These are phyloP conservation scores for Phytophthora brassicae DNA, from an alignment of 352 stramenopile genomes.

Conservation along the genomic window DNA sequence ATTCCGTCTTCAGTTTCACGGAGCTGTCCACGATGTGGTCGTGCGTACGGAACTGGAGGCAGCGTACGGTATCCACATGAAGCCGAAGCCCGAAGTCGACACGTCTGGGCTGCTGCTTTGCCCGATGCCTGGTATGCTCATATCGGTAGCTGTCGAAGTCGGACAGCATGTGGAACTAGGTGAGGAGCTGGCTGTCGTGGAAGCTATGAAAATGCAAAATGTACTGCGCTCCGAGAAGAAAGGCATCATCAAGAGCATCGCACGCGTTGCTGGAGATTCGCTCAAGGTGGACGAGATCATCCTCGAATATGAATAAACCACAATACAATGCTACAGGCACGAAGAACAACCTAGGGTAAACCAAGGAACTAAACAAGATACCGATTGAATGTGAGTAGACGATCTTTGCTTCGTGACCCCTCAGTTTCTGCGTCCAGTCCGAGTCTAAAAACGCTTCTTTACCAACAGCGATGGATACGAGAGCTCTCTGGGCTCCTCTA, in stretches of 20 bases:
- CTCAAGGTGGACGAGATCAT: conserved; percentile 92
- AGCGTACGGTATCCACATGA: conserved; percentile 87
- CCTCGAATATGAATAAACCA: conserved; percentile 87
- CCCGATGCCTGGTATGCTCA: conserved; percentile 95
- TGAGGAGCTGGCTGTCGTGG: conserved; percentile 94
- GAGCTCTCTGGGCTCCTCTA: conserved; percentile 7
- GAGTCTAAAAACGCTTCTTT: too few relatives aligned
- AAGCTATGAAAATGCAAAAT: conserved; percentile 99
- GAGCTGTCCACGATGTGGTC: conserved; percentile 86
- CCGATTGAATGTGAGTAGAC: not conserved
- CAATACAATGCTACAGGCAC: not conserved
- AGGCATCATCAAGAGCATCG: conserved; percentile 86
- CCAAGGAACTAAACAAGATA: conserved; percentile 5
- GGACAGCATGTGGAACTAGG: conserved; percentile 93
- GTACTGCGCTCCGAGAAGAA: conserved; percentile 91
- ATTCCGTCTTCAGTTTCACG: conserved; percentile 84
- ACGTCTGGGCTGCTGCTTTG: conserved; percentile 90
- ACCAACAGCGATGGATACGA: too few relatives aligned
- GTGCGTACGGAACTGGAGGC: conserved; percentile 90
- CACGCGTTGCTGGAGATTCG: conserved; percentile 78
- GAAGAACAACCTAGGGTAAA: not conserved
- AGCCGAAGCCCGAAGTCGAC: conserved; percentile 89
- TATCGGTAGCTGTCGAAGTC: conserved; percentile 80
- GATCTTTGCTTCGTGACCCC: conserved; percentile 18
- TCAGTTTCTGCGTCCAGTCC: not conserved